phyloP scores from a whole-genome alignment of 1,139 yeast species.

The Yamadazyma mexicana region DNA sequence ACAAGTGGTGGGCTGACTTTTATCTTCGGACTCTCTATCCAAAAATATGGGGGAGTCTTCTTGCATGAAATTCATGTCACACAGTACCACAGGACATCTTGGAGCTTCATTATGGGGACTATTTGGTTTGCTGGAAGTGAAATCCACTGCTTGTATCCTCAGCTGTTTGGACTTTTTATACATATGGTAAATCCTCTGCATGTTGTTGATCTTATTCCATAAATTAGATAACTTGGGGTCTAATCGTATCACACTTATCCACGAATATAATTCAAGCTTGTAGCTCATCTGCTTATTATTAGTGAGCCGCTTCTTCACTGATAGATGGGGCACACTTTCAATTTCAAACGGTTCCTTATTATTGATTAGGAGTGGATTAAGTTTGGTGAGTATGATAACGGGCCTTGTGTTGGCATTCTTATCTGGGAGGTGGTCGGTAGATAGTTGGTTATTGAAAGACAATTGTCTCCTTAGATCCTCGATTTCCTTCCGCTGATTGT shows the following conservation, averaged over 20 bases:
- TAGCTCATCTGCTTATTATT: neutral
- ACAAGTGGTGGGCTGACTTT: too few species aligned
- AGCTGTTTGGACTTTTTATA: constrained; percentile 26
- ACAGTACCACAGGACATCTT: constrained; percentile 43
- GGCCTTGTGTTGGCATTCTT: constrained; percentile 6
- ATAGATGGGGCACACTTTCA: constrained; percentile 15
- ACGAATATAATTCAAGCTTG: constrained; percentile 28
- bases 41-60: constrained; percentile 11
- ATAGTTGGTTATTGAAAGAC: constrained; percentile 27
- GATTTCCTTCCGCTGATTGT: constrained; percentile 32
- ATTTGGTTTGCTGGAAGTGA: constrained; percentile 17
- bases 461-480: constrained; percentile 37
- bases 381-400: constrained; percentile 12
- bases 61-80: constrained; percentile 42
- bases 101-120: constrained; percentile 4
- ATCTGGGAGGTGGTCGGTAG: constrained; percentile 15
- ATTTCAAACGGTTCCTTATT: constrained; percentile 21
- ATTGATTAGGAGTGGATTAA: constrained; percentile 16
- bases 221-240: constrained; percentile 44
- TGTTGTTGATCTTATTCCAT: constrained; percentile 42
- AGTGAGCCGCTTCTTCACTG: neutral
- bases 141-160: constrained; percentile 22
- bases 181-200: constrained; percentile 42
- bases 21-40: too few species aligned
- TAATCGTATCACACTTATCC: constrained; percentile 41